phyloP scores from a whole-genome alignment of 768 basidiomycete species.

The Suillus ampliporus region DNA sequence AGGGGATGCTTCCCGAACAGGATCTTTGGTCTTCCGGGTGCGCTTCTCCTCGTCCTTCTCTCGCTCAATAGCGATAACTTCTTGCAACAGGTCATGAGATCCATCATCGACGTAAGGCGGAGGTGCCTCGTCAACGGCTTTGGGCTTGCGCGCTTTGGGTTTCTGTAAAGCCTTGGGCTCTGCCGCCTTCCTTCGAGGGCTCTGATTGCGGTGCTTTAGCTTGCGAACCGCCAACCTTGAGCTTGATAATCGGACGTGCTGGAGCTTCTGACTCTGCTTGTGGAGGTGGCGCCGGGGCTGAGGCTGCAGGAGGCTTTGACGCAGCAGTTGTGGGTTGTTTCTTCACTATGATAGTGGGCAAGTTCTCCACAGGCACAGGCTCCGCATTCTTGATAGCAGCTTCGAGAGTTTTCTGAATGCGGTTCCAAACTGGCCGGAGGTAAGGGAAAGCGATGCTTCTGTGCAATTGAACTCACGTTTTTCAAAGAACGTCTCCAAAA shows the following conservation, averaged over 20 bases:
- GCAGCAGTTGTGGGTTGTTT: conserved; percentile 17
- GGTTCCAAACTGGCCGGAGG: conserved; percentile 72
- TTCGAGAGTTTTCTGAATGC: conserved; percentile 84
- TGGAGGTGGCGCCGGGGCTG: conserved; percentile 31
- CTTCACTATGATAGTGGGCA: conserved; percentile 33
- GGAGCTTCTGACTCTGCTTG: conserved; percentile 45
- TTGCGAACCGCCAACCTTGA: conserved; percentile 60
- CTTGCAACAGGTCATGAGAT: conserved; percentile 80
- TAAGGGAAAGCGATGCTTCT: conserved; percentile 6
- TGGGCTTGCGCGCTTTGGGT: conserved; percentile 48
- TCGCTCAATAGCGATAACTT: conserved; percentile 80
- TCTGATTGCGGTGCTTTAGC: conserved; percentile 41
- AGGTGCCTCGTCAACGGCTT: conserved; percentile 53
- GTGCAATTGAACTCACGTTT: conserved; percentile 62
- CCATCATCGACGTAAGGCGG: conserved; percentile 80
- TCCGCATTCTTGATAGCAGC: conserved; percentile 55
- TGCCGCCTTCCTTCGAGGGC: conserved; percentile 32
- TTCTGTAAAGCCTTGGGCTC: conserved; percentile 44
- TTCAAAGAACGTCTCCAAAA: conserved; percentile 82
- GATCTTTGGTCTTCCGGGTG: conserved; percentile 48
- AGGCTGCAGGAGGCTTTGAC: conserved; percentile 6
- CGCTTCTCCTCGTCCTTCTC: conserved; percentile 63
- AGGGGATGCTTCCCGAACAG: conserved; percentile 42
- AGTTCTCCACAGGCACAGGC: conserved; percentile 23
- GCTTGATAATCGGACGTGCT: conserved; percentile 65